These are phyloP conservation scores for Cystobasidium pallidum DNA, from an alignment of 1,284 basidiomycete genomes.

Conservation along the genomic window DNA sequence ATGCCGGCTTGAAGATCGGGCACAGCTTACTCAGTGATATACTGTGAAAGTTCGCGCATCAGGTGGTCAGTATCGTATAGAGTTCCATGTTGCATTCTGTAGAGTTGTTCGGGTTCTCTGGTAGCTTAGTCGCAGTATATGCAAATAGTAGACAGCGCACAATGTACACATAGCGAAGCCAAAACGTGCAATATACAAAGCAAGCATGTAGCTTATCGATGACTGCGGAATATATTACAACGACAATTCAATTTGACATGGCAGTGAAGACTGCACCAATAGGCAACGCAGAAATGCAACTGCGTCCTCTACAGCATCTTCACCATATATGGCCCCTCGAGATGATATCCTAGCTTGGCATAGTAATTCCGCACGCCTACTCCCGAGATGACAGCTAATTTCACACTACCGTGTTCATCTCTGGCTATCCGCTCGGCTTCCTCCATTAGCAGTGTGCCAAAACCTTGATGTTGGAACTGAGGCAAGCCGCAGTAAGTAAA, in stretches of 20 bases:
- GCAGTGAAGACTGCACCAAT: not conserved
- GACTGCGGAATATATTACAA: not conserved
- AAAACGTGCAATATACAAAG: not conserved
- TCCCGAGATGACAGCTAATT: conserved; percentile 95
- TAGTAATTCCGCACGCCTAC: conserved; percentile 54
- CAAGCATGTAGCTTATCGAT: not conserved
- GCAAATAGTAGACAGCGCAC: not conserved
- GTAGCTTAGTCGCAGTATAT: not conserved
- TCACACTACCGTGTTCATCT: conserved; percentile 93
- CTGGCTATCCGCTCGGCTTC: conserved; percentile 98
- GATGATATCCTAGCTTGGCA: conserved; percentile 61
- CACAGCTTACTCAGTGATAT: too few species aligned
- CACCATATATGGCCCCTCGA: conserved; percentile 98
- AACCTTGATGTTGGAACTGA: conserved; percentile 92
- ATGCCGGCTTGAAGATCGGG: too few species aligned
- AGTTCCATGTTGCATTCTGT: not conserved
- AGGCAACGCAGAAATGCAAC: too few species aligned
- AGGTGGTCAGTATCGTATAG: too few species aligned
- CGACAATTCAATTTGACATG: not conserved
- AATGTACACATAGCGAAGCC: not conserved
- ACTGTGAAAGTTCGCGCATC: too few species aligned
- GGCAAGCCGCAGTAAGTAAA: conserved; percentile 7
- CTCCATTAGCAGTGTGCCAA: conserved; percentile 97
- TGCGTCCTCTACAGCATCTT: conserved; percentile 61
- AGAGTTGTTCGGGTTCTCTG: not conserved